Conservation (phyloP, 352 stramenopile species). For the Pythium insidiosum region DNA sequence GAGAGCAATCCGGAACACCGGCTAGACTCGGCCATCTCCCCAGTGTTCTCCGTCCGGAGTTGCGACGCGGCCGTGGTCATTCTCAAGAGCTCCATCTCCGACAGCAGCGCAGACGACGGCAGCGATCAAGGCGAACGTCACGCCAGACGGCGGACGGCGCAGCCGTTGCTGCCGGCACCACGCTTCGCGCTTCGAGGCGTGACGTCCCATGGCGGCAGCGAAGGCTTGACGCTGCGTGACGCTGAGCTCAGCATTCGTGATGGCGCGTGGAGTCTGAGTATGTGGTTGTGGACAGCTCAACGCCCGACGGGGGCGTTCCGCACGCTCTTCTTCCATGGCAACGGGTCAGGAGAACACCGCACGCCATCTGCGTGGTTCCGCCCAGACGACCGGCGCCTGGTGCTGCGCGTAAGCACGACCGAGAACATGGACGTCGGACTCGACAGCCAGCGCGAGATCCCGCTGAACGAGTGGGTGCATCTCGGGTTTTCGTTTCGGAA, state of each 20-base stretch:
- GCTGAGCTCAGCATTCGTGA: conserved; percentile 23
- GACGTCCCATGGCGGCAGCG: conserved; percentile 32
- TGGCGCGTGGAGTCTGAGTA: conserved; percentile 59
- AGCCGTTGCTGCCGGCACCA: conserved; percentile 8
- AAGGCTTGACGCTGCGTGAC: conserved; percentile 38
- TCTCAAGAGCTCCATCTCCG: conserved; percentile 2
- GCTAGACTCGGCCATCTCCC: conserved; percentile 2
- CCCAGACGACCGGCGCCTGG: conserved; percentile 48
- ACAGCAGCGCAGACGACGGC: neutral
- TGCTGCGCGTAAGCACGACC: conserved; percentile 60
- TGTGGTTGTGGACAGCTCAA: conserved; percentile 56
- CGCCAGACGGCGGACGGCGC: neutral
- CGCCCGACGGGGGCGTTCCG: conserved; percentile 48
- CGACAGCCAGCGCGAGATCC: conserved; percentile 32
- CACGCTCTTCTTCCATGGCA: conserved; percentile 79
- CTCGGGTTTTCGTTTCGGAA: conserved; percentile 68
- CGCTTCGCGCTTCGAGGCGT: conserved; percentile 36
- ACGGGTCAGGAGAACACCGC: conserved; percentile 46
- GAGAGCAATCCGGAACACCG: neutral
- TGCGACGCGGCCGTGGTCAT: conserved; percentile 6
- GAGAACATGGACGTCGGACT: conserved; percentile 46
- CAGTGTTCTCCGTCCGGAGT: conserved; percentile 4
- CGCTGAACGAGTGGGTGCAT: conserved; percentile 54
- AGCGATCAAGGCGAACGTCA: neutral
- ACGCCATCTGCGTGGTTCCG: conserved; percentile 80